These are phyloP conservation scores for Scheffersomyces segobiensis DNA, from an alignment of 1,139 yeast genomes.

Conservation along the genomic window DNA sequence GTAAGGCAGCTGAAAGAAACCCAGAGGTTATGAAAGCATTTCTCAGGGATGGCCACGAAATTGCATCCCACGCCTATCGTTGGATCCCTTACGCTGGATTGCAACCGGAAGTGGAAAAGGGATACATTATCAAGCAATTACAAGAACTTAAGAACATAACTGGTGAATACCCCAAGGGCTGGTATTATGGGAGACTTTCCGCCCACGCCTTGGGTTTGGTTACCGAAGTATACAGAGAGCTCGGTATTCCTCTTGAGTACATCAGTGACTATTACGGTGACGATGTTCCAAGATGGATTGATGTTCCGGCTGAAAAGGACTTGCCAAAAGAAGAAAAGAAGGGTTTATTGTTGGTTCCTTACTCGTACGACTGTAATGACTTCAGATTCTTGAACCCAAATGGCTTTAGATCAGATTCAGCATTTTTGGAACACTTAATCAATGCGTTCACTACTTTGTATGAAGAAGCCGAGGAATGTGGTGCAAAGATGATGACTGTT, in stretches of 20 bases:
- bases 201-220: constrained; percentile 29
- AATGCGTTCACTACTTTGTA: constrained; percentile 36
- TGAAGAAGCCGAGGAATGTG: constrained; percentile 21
- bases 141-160: constrained; percentile 14
- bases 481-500: constrained; percentile 37
- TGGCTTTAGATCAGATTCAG: constrained; percentile 9
- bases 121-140: constrained; percentile 16
- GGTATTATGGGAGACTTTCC: constrained; percentile 33
- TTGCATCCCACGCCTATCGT: constrained; percentile 38
- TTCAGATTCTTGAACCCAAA: constrained; percentile 13
- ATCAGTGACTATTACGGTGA: constrained; percentile 33
- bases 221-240: constrained; percentile 28
- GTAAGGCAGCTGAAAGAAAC: constrained; percentile 33
- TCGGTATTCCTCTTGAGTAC: constrained; percentile 28
- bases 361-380: constrained; percentile 19
- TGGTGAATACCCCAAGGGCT: constrained; percentile 33
- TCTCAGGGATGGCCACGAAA: constrained; percentile 37
- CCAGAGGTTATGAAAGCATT: constrained; percentile 30
- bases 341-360: constrained; percentile 35
- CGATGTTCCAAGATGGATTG: constrained; percentile 35
- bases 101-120: constrained; percentile 16
- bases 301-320: constrained; percentile 23
- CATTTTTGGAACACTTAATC: constrained; percentile 20
- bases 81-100: constrained; percentile 32
- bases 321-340: constrained; percentile 20